A percentile compares a stretch with the other conserved stretches of the same genome.
These are phyloP conservation scores for Yarrowia deformans DNA, from an alignment of 805 yeast species.

Conservation along the genomic window DNA sequence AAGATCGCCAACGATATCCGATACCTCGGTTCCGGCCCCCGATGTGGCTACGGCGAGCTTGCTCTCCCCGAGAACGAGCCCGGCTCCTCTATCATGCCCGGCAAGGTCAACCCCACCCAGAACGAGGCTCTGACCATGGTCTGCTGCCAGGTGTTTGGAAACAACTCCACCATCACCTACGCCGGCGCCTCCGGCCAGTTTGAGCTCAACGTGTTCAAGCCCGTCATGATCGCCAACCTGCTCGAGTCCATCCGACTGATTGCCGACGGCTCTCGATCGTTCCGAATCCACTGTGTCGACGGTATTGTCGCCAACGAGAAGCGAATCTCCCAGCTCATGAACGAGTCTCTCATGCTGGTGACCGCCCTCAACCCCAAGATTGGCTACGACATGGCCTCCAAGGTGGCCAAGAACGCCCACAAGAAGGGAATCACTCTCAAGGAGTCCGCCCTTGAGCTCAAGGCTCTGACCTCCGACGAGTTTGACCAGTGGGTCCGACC, in stretches of 20 bases:
- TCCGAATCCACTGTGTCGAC: slow-evolving; percentile 93
- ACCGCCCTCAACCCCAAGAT: slow-evolving; percentile 99
- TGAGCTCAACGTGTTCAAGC: slow-evolving; percentile 97
- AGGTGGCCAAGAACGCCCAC: slow-evolving; percentile 98
- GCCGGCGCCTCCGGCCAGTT: slow-evolving; percentile 99
- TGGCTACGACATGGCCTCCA: slow-evolving; percentile 96
- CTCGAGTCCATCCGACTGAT: slow-evolving; percentile 85
- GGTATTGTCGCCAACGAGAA: slow-evolving; percentile 90
- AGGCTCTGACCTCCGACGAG: slow-evolving; percentile 81
- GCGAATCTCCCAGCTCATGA: slow-evolving; percentile 84
- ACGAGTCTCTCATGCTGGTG: slow-evolving; percentile 96
- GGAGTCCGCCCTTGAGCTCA: slow-evolving; percentile 91
- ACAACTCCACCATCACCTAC: slow-evolving; percentile 91
- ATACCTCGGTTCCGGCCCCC: slow-evolving; percentile 98
- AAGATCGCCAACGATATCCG: slow-evolving; percentile 98
- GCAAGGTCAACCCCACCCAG: slow-evolving; percentile 99
- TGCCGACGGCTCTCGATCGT: slow-evolving; percentile 88
- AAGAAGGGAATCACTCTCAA: slow-evolving; percentile 95
- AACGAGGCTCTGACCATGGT: slow-evolving; percentile 99
- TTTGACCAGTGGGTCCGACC: slow-evolving; percentile 98
- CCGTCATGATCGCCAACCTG: slow-evolving; percentile 90
- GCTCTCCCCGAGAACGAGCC: slow-evolving; percentile 98
- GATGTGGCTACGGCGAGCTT: slow-evolving; percentile 98
- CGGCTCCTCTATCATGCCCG: slow-evolving; percentile 99
- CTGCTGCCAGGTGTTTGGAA: slow-evolving; percentile 96